Evolutionary conservation across 805 yeast species (phyloP).

Genomic region (Kluyveromyces lactis): DNA sequence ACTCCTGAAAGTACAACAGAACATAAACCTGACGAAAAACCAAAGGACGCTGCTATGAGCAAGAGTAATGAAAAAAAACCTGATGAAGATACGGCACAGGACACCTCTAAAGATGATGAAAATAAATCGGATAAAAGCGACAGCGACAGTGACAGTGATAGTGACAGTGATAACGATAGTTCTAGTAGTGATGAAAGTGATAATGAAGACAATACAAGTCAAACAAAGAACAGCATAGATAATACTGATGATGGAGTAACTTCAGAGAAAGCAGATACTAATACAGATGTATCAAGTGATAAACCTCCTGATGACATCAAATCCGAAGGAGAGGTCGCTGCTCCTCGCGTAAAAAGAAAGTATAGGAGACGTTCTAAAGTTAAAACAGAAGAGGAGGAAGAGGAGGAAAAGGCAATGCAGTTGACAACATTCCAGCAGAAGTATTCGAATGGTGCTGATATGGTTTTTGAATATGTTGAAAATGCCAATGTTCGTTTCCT

Average conservation of each 20-base stretch:
- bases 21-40: too few species aligned
- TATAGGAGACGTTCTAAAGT: slow-evolving; percentile 8
- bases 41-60: too few species aligned
- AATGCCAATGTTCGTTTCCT: slow-evolving; percentile 64
- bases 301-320: too few species aligned
- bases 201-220: slow-evolving; percentile 8
- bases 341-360: slow-evolving; percentile 7
- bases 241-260: neutral
- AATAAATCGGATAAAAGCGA: slow-evolving; percentile 7
- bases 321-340: neutral
- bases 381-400: slow-evolving; percentile 8
- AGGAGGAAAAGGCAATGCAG: slow-evolving; percentile 40
- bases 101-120: neutral
- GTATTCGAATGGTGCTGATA: slow-evolving; percentile 57
- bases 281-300: neutral
- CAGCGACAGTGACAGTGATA: neutral
- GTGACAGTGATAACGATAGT: neutral
- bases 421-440: slow-evolving; percentile 72
- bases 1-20: too few species aligned
- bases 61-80: neutral
- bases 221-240: slow-evolving; percentile 8
- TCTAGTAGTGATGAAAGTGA: slow-evolving; percentile 6
- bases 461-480: slow-evolving; percentile 81
- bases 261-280: neutral
- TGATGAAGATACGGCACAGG: too few species aligned